A percentile compares a stretch with the other conserved stretches of the same genome.
Conservation (phyloP, 176 grass and related monocot species). For the Rhipidocladum racemiflorum region DNA sequence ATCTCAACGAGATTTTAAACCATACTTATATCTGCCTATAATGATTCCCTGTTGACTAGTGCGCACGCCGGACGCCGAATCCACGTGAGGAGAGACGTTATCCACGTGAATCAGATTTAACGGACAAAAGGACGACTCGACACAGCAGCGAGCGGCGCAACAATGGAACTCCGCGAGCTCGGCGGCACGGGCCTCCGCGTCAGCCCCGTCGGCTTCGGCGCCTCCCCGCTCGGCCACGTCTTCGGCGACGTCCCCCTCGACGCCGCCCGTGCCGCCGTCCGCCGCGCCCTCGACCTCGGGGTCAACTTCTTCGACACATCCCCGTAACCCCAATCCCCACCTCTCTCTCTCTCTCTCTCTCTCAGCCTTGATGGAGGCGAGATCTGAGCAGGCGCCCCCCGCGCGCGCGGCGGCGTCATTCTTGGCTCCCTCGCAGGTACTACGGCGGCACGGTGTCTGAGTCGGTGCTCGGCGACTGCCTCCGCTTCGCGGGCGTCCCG, state of each 20-base stretch:
- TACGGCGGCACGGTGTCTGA: constrained; percentile 77
- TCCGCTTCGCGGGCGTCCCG: constrained; percentile 52
- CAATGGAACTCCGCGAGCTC: constrained; percentile 72
- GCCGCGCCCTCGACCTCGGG: constrained; percentile 66
- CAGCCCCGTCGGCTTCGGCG: constrained; percentile 76
- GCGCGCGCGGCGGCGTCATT: no score
- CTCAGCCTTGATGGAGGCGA: background rate
- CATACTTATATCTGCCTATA: no score
- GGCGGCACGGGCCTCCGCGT: constrained; percentile 66
- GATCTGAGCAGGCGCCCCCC: background rate
- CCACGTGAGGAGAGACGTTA: no score
- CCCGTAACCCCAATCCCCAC: constrained; percentile 6
- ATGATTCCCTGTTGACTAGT: no score
- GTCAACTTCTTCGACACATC: constrained; percentile 99
- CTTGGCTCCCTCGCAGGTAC: constrained; percentile 45
- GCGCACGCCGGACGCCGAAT: no score
- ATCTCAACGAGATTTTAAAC: no score
- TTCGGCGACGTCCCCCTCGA: constrained; percentile 60
- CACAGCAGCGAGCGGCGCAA: background rate
- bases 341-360: background rate
- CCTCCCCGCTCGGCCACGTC: constrained; percentile 78
- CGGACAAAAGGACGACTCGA: no score
- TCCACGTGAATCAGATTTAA: no score
- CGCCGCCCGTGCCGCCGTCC: constrained; percentile 63
- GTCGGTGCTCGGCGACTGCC: constrained; percentile 79